Conservation (phyloP, 768 basidiomycete species). For the Gyrodon lividus region DNA sequence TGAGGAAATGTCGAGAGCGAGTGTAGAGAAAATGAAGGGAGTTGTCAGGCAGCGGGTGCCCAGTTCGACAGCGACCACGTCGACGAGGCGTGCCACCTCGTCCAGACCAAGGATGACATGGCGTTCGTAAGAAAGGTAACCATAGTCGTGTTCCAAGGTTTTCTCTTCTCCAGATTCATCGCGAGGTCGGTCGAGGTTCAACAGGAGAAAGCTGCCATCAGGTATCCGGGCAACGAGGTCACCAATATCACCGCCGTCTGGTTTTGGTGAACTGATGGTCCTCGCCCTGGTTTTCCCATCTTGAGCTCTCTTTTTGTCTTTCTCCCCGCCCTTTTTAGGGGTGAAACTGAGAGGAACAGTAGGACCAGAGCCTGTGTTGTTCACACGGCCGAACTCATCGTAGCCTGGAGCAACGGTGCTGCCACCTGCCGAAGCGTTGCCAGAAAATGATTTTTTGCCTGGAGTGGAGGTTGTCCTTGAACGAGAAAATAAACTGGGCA, state of each 20-base stretch:
- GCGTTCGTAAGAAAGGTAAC: slow-evolving; percentile 70
- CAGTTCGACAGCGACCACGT: slow-evolving; percentile 67
- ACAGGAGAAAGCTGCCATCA: slow-evolving; percentile 54
- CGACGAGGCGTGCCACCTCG: slow-evolving; percentile 70
- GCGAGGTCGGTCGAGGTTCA: slow-evolving; percentile 49
- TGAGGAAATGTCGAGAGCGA: slow-evolving; percentile 81
- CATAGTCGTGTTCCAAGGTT: slow-evolving; percentile 53
- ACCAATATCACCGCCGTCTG: slow-evolving; percentile 28
- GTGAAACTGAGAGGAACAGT: slow-evolving; percentile 13
- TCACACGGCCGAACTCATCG: slow-evolving; percentile 69
- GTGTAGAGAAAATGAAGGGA: slow-evolving; percentile 87
- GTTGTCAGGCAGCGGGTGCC: slow-evolving; percentile 75
- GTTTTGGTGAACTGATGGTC: slow-evolving; percentile 40
- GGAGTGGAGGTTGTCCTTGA: slow-evolving; percentile 61
- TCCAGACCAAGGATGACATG: slow-evolving; percentile 78
- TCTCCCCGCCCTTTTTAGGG: slow-evolving; percentile 50
- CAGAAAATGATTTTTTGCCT: slow-evolving; percentile 37
- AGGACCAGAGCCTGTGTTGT: slow-evolving; percentile 43
- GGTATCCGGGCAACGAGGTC: slow-evolving; percentile 40
- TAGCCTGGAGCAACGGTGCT: slow-evolving; percentile 23
- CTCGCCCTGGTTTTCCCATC: slow-evolving; percentile 38
- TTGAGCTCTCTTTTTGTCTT: slow-evolving; percentile 43
- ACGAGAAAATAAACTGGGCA: slow-evolving; percentile 77
- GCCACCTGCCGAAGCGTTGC: slow-evolving; percentile 6
- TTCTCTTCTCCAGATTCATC: slow-evolving; percentile 39